Conservation (phyloP, 2,329 filamentous ascomycete species). For the Fusarium pininemorale region DNA sequence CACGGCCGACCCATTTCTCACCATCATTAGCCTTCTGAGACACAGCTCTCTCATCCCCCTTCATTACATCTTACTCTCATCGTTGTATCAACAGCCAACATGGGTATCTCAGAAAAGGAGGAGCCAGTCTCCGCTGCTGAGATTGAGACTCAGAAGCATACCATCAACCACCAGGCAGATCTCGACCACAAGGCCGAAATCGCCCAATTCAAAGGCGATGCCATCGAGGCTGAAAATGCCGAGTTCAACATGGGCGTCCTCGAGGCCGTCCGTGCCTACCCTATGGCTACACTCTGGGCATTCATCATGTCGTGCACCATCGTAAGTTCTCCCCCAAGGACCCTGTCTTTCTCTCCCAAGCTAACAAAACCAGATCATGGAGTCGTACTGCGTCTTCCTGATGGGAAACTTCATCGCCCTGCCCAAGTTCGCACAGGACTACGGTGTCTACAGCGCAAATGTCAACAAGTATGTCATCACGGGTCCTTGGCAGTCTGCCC, state of each 20-base stretch:
- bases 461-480: slow-evolving; percentile 46
- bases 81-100: neutral
- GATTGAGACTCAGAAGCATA: neutral
- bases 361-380: slow-evolving; percentile 53
- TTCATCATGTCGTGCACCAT: neutral
- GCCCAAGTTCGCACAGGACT: slow-evolving; percentile 48
- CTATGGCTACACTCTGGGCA: neutral
- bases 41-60: neutral
- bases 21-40: neutral
- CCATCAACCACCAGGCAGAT: neutral
- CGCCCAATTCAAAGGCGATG: neutral
- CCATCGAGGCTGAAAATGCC: neutral
- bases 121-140: neutral
- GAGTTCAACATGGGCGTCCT: slow-evolving; percentile 1
- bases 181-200: neutral
- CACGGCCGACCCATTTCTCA: neutral
- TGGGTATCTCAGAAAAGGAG: neutral
- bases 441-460: slow-evolving; percentile 44
- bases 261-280: neutral
- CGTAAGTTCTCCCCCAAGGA: neutral
- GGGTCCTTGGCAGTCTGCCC: slow-evolving; percentile 51
- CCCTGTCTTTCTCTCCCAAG: rapidly evolving
- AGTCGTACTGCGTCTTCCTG: slow-evolving; percentile 59
- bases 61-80: neutral
- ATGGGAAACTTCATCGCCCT: slow-evolving; percentile 58